Conservation (phyloP, 129 eudicot species). For the Lonicera japonica region DNA sequence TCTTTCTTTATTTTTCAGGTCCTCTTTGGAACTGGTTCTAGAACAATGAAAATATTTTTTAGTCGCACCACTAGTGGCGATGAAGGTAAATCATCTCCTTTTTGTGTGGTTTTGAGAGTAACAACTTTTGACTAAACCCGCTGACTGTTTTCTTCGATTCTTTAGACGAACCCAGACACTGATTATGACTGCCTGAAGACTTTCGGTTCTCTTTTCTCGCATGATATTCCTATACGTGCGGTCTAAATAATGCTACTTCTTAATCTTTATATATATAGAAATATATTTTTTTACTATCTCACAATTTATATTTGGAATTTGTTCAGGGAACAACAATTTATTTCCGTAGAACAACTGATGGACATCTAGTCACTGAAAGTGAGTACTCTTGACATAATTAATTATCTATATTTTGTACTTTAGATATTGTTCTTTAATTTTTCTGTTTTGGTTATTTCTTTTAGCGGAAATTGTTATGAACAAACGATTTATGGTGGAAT, state of each 20-base stretch:
- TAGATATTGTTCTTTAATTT: too few species aligned
- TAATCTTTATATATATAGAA: conserved; percentile 3
- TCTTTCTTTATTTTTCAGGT: conserved; percentile 43
- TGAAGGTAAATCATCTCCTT: conserved; percentile 42
- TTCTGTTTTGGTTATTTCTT: too few species aligned
- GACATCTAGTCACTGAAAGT: conserved; percentile 87
- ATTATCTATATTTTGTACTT: too few species aligned
- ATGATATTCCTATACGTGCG: conserved; percentile 73
- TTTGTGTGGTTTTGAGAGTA: conserved; percentile 1
- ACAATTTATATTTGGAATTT: background rate
- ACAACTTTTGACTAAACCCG: conserved; percentile 5
- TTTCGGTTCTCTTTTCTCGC: conserved; percentile 60
- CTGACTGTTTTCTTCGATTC: conserved; percentile 3
- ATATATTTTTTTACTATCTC: background rate
- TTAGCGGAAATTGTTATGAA: too few species aligned
- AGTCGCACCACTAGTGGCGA: too few species aligned
- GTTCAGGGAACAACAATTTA: conserved; percentile 91
- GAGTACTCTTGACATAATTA: conserved; percentile 14
- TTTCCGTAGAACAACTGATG: conserved; percentile 73
- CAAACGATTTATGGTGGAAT: background rate
- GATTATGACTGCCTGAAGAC: too few species aligned
- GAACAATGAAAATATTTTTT: conserved; percentile 68
- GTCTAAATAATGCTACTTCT: conserved; percentile 18
- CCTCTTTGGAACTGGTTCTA: conserved; percentile 98
- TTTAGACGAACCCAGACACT: conserved; percentile 85